Evolutionary conservation across 78 protist species (phyloP), one percentile per base, ranked within the genome.

Genomic region (Pigoraptor vietnamica): DNA sequence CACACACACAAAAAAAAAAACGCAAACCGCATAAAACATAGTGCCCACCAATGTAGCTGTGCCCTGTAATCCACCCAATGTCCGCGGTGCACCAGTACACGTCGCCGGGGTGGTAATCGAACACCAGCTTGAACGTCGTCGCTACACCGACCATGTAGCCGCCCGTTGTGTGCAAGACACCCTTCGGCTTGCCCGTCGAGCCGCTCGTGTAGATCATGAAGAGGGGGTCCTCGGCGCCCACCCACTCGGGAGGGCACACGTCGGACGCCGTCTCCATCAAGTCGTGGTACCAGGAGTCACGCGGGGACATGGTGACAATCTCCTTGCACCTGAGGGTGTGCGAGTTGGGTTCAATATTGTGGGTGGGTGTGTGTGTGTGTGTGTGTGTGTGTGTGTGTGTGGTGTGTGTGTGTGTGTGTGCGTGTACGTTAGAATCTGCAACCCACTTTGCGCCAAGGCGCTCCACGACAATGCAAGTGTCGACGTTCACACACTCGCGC

Each of bases 121-220:
- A 98, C 36, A 94, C 96, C 89, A 94, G 98, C 96, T 36, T 94
- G 94, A 37, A 97, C 24, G 93, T 98, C 89, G 93, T 97, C 95
- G 48, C 99, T 97, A 39, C 95, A 98, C 86, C 92, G 94, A 99
- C 84, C 97, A 93, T 86, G 97, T 93, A 38, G 90, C 95, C 94
- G 24, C 83, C 93, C 0, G 32, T 24, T 14, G 94, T 93, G 89
- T 93, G 94, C 34, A 92, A n/a, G 37, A 92, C 94, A 0, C 99
- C 99, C 37, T 83, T 32, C 25, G 38, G 39, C 38, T 34, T 29
- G 1, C 88, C 88, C 6, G 88, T 83, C 21, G 96, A 92, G 14
- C 99, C 99, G 81, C 96, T 91, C 9, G 99, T 99, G 96, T 99
- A 99, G 39, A 99, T 95, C 92, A 98, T 38, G 89, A 99, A 99